Conservation (phyloP, 352 stramenopile species). For the Globisporangium orthogonon region DNA sequence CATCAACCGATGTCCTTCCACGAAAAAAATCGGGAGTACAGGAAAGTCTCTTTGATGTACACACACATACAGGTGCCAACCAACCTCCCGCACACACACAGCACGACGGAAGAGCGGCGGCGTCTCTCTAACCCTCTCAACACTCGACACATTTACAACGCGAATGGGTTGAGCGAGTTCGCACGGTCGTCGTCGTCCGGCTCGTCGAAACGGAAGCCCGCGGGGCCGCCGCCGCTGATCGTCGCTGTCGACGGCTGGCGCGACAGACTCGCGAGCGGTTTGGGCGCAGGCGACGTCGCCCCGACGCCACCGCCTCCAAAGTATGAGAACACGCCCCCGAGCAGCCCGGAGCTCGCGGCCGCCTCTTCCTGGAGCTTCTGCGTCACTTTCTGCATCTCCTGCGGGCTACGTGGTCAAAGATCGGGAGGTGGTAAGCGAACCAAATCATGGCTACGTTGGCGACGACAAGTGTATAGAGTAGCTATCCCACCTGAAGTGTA, state of each 20-base stretch:
- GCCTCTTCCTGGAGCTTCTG: slow-evolving; percentile 28
- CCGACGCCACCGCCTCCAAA: slow-evolving; percentile 34
- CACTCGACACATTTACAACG: slow-evolving; percentile 23
- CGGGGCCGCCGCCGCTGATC: slow-evolving; percentile 22
- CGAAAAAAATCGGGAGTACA: too few relatives aligned
- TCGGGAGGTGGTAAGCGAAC: background rate
- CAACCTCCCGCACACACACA: too few relatives aligned
- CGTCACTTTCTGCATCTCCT: slow-evolving; percentile 57
- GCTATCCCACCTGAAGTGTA: slow-evolving; percentile 45
- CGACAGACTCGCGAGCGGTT: slow-evolving; percentile 38
- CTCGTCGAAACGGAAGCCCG: slow-evolving; percentile 23
- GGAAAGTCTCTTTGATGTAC: background rate
- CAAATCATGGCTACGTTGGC: too few relatives aligned
- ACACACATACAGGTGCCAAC: background rate
- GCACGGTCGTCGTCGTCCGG: slow-evolving; percentile 49
- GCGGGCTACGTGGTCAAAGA: slow-evolving; percentile 19
- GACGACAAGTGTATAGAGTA: background rate
- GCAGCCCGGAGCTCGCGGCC: slow-evolving; percentile 30
- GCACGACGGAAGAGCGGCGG: background rate
- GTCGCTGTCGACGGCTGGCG: slow-evolving; percentile 32
- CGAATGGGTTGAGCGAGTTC: slow-evolving; percentile 61
- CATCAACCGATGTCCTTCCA: too few relatives aligned
- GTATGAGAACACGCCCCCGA: slow-evolving; percentile 71
- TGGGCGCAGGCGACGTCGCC: slow-evolving; percentile 28
- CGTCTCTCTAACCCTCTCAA: background rate